Base-by-base conservation (phyloP, 345 rosid genomes). In the Orychophragmus violaceus region DNA sequence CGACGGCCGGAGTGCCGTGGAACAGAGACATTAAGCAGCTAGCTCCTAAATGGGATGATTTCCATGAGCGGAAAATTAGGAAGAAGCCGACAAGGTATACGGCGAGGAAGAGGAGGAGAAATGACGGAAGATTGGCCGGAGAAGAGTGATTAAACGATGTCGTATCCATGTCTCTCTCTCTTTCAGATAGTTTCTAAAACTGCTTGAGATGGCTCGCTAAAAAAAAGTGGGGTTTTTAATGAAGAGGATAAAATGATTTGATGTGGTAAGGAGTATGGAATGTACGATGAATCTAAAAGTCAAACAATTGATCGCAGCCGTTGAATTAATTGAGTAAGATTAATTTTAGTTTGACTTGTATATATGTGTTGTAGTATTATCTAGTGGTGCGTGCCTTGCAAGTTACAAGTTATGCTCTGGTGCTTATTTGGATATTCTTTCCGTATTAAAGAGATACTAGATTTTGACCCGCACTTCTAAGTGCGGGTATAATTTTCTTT, bases 1-100 rank as follows among this genome's bases (percentile, higher is more conserved):
- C 18, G 35, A 79, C 80, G 28, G 86, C 98, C 16, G 98, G 91
- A 17, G 89, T 86, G 32, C 97, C 97, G 71, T 87, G 97, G 72
- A 76, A 72, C 3, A 87, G 71, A 11, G 96, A 93, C 74, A 81
- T 82, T 69, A 93, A 75, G 71, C 85, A 84, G 77, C 97, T 87
- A 19, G 97, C 72, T 59, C 95, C 98, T 64, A 80, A 77, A 42
- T 77, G 79, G 0, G 75, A 66, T 4, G 76, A 79, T 60, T 68
- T 81, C 98, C 97, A 89, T 29, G 79, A 75, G 1, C 82, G 84
- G 78, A 90, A 82, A 18, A 89, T 16, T 1, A 75, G 22, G 14
- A 79, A 76, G 76, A 80, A 85, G 8, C 82, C 86, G 28, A 80
- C 27, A 17, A 86, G 65, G 37, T 89, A 85, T 1, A 77, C 39